Evolutionary conservation across 371 early-diverging fungal genomes (phyloP), one percentile per base, ranked within the genome.

Genomic region (Dinochytrium kinnereticum): DNA sequence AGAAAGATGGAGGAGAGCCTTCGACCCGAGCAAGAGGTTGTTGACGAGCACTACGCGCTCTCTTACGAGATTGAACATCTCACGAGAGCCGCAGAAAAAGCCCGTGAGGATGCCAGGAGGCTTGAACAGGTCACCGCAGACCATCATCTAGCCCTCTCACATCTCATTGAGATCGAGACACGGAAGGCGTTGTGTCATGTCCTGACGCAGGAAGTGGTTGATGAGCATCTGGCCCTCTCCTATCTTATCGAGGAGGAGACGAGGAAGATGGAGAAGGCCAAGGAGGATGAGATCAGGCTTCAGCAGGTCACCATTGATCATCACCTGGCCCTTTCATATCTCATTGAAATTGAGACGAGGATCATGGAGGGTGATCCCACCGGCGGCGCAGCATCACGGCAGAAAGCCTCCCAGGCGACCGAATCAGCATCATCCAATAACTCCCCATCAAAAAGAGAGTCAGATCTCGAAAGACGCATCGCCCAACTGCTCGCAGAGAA

Each of bases 251-350:
- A 66, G 44, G 44, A 5, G 38, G 44, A 2, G n/a, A 66, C 66
- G 44, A 5, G 66, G 44, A 66, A 44, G 44, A 10, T 26, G 7
- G 66, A 66, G 28, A 19, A 10, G 7, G 44, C n/a, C 28, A 10
- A 15, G 15, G 44, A 38, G 40, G 17, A n/a, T 15, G 40, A 66
- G 2, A 17, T 13, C 5, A 2, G 30, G 66, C 44, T 66, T 26
- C 44, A 66, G 44, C 71, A 71, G 51, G 5, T 17, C 24, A 64
- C 64, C 13, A 30, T 71, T 21, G 71, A 71, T 34, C 26, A 73
- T 28, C 73, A 73, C 37, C 57, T 73, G 15, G 50, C 65, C 1
- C 59, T 68, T 49, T 69, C 69, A 1, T 69, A 74, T 59, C 64
- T 51, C 36, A 37, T 74, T 36, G 74, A 65, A 59, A n/a, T 31